Evolutionary conservation across 352 stramenopile species (phyloP).

Genomic region (Globisporangium takayamanum): DNA sequence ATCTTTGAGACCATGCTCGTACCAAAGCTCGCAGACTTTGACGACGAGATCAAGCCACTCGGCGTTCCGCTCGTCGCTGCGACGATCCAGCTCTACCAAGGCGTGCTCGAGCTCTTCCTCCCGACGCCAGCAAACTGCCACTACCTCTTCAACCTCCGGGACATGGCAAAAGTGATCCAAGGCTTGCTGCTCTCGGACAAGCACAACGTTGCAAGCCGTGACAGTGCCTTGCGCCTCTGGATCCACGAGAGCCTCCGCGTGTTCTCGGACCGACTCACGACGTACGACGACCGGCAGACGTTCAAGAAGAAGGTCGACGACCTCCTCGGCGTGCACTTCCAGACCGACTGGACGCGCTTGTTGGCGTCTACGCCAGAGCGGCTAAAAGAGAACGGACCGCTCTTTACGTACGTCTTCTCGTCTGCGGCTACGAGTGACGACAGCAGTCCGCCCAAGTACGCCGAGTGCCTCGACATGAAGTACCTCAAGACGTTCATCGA

Average conservation of each 20-base stretch:
- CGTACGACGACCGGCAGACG: conserved; percentile 75
- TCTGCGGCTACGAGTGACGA: conserved; percentile 24
- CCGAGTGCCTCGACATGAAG: conserved; percentile 83
- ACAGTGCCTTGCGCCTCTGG: conserved; percentile 83
- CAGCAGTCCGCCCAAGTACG: conserved; percentile 33
- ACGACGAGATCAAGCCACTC: conserved; percentile 86
- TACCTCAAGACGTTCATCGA: conserved; percentile 86
- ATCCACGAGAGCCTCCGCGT: conserved; percentile 87
- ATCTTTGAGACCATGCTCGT: conserved; percentile 89
- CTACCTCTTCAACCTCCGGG: conserved; percentile 87
- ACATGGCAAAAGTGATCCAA: conserved; percentile 88
- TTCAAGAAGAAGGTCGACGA: conserved; percentile 88
- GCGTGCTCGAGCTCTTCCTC: conserved; percentile 80
- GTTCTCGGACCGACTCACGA: conserved; percentile 90
- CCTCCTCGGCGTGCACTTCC: conserved; percentile 64
- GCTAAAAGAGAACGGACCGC: conserved; percentile 69
- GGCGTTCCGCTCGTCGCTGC: conserved; percentile 58
- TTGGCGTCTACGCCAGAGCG: conserved; percentile 49
- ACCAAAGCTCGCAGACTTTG: conserved; percentile 79
- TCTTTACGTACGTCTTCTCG: conserved; percentile 82
- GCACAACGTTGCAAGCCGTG: conserved; percentile 54
- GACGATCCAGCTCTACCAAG: conserved; percentile 86
- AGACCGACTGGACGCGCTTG: conserved; percentile 70
- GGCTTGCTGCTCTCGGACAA: conserved; percentile 75
- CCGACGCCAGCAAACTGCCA: conserved; percentile 86